These are phyloP conservation scores for Aureobasidium vineae DNA, from an alignment of 2,329 filamentous ascomycete species.

Conservation along the genomic window DNA sequence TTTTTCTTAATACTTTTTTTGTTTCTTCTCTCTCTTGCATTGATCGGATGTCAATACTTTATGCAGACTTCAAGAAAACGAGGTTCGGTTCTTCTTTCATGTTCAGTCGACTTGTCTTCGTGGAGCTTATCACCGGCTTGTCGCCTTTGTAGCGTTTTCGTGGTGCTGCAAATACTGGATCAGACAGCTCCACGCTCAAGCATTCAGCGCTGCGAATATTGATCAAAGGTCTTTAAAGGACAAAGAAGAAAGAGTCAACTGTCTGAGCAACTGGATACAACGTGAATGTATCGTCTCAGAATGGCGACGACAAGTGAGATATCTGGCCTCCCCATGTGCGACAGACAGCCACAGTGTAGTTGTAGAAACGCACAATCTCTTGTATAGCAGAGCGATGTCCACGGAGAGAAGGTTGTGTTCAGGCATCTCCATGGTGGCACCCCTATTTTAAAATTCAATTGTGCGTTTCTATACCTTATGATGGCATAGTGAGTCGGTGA, in stretches of 20 bases:
- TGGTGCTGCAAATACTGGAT: too few relatives aligned
- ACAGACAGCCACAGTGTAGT: neutral
- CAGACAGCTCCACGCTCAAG: too few relatives aligned
- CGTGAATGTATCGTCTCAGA: neutral
- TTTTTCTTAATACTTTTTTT: neutral
- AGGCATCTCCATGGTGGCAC: neutral
- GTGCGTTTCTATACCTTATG: neutral
- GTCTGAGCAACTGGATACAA: neutral
- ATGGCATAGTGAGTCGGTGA: neutral
- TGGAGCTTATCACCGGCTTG: neutral
- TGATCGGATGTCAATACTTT: slow-evolving; percentile 2
- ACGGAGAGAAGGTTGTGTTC: neutral
- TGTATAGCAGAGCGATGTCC: neutral
- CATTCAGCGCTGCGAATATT: too few relatives aligned
- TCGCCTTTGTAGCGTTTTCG: too few relatives aligned
- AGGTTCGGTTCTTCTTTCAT: slow-evolving; percentile 9
- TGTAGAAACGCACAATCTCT: neutral
- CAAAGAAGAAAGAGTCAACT: too few relatives aligned
- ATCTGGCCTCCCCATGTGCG: neutral
- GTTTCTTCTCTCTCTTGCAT: neutral
- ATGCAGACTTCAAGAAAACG: slow-evolving; percentile 9
- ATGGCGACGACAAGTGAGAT: neutral
- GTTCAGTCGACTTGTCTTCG: neutral
- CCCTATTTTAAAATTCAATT: neutral
- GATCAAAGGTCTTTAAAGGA: too few relatives aligned